Evolutionary conservation across 805 yeast genomes (phyloP), one percentile per base, ranked within the genome.

Genomic region (Wilhelminamyces savonicus): DNA sequence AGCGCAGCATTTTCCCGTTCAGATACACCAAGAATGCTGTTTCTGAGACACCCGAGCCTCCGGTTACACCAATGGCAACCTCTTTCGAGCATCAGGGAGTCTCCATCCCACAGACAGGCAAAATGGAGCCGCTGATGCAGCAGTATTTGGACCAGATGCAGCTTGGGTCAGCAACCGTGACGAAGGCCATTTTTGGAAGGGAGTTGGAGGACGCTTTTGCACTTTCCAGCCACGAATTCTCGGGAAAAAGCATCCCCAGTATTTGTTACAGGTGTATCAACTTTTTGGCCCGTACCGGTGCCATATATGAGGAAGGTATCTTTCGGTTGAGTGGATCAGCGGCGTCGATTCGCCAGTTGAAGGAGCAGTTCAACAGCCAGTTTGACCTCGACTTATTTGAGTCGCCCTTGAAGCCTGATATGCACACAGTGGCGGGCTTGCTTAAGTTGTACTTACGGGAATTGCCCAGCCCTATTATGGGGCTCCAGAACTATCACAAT

Each of bases 311-410:
- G 52, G 95, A 87, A 47, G 98, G 98, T 8, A 74, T 90, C 3
- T 92, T 92, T 62, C 68, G 98, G 37, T 62, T 87, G 34, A 84
- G 88, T 55, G 97, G 97, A 4, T 84, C 94, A 21, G 82, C 87
- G 32, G 71, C 86, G 2, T 69, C 80, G 30, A 85, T 84, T 23
- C 74, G 78, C 39, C 72, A 66, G 23, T 66, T 84, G 35, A 83
- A 79, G 44, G 83, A 74, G 27, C 65, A 59, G 27, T 90, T 82
- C 60, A 84, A 87, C 49, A 63, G 52, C 9, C 65, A 70, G 4
- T 70, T 71, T 34, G 96, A 88, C 50, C 62, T 83, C 26, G 86
- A 84, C 46, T 62, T 88, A 30, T 69, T 65, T 38, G 54, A 56
- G 21, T 39, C 71, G 16, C 52, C 54, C 0, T 52, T 66, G 21